Base-by-base conservation (phyloP, 371 early-diverging fungal genomes). In the Rhizopus microsporus region DNA sequence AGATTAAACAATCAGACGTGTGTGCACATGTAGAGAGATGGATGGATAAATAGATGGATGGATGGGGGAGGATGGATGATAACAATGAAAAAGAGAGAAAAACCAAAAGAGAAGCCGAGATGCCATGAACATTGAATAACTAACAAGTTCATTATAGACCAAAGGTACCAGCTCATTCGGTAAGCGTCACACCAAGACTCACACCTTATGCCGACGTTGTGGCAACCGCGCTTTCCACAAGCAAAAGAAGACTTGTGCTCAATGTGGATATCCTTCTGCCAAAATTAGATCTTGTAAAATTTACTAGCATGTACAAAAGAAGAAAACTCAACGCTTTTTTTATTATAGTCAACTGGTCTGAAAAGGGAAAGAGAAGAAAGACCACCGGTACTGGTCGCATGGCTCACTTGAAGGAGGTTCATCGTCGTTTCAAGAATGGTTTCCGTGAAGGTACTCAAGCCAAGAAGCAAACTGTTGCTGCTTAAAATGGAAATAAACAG, bases 201-300 rank as follows among this genome's bases (percentile, higher is more conserved):
- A 98, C 92, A 89, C 91, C 51, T 84, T 97, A 70, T 99, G 99
- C 88, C 84, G 89, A 72, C 89, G 99, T 72, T 99, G 99, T 80
- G 98, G 98, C 45, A 88, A 87, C 64, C 93, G 95, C 64, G 85
- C 97, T 56, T 98, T 94, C 92, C 99, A 99, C 91, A 95, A 92
- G 88, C 97, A 97, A 83, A 97, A 97, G 91, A 92, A 94, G 89
- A 93, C 91, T 59, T 99, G 99, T 85, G 91, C 98, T 66, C 90
- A 91, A 74, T 99, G 99, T 86, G 99, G 93, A 59, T 99, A 95
- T 86, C 99, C 99, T 52, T 82, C 94, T 68, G 93, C 96, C 67
- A 98, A 97, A 87, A 89, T 86, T 80, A 89, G 98, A 75, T 86
- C 82, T 76, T 96, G 89, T 92, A 75, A 80, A 87, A 83, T 30